Conservation (phyloP, 164 flowering plant species). For the Tetracentron sinense region DNA sequence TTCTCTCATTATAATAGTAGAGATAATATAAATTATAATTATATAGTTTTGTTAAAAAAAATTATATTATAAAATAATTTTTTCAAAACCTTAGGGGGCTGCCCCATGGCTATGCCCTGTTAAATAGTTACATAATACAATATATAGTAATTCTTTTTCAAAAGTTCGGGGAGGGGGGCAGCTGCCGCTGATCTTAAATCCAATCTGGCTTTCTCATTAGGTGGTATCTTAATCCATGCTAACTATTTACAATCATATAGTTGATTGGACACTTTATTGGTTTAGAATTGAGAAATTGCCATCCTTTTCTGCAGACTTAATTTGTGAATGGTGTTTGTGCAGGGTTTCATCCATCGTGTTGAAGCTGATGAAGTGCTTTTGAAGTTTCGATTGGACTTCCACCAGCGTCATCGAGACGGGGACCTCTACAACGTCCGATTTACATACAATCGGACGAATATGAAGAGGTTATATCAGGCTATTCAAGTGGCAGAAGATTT, state of each 20-base stretch:
- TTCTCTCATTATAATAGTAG: too few relatives aligned
- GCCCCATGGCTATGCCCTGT: too few relatives aligned
- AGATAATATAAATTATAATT: too few relatives aligned
- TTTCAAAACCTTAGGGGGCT: too few relatives aligned
- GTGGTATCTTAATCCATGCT: too few relatives aligned
- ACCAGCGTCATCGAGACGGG: conserved; percentile 30
- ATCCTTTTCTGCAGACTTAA: background rate
- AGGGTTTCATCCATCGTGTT: conserved; percentile 81
- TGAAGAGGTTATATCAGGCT: conserved; percentile 70
- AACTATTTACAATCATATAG: background rate
- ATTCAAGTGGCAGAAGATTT: conserved; percentile 43
- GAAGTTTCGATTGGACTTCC: conserved; percentile 53
- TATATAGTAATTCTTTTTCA: too few relatives aligned
- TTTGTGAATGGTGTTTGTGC: conserved; percentile 3
- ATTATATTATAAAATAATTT: too few relatives aligned
- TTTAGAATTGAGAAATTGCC: background rate
- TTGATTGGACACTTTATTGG: background rate
- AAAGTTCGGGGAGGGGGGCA: too few relatives aligned
- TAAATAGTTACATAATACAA: too few relatives aligned
- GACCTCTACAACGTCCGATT: conserved; percentile 56
- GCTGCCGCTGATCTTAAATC: too few relatives aligned
- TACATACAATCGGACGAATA: conserved; percentile 52
- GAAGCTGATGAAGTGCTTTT: conserved; percentile 81
- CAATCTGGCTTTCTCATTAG: too few relatives aligned
- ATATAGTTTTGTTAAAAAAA: too few relatives aligned